Evolutionary conservation across 805 yeast species (phyloP).

Genomic region (Tetrapisispora pingtungensis): DNA sequence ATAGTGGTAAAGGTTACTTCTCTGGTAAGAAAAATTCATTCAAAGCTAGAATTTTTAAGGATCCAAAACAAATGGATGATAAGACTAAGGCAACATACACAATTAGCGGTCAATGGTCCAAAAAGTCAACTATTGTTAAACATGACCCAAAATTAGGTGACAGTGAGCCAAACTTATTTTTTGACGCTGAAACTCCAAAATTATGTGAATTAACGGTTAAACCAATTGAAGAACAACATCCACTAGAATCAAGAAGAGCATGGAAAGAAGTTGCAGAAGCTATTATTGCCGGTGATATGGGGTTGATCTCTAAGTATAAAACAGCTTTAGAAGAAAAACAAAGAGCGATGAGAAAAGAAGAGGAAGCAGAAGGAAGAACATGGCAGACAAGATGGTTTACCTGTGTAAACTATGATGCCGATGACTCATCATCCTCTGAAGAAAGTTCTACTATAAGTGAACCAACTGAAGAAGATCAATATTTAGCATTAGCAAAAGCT

Average conservation of each 20-base stretch:
- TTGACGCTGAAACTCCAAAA: constrained; percentile 44
- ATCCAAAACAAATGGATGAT: constrained; percentile 39
- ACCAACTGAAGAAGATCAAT: constrained; percentile 27
- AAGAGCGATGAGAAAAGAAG: constrained; percentile 70
- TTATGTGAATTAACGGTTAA: constrained; percentile 60
- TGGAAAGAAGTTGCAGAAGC: constrained; percentile 90
- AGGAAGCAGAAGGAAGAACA: constrained; percentile 46
- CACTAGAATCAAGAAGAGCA: constrained; percentile 76
- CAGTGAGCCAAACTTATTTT: constrained; percentile 31
- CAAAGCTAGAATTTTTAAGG: constrained; percentile 70
- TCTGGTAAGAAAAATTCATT: constrained; percentile 89
- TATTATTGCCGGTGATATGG: constrained; percentile 63
- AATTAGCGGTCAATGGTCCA: constrained; percentile 90
- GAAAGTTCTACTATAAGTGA: constrained; percentile 3
- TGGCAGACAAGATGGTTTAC: constrained; percentile 87
- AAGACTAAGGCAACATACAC: constrained; percentile 62
- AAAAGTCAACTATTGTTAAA: constrained; percentile 50
- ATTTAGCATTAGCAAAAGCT: constrained; percentile 34
- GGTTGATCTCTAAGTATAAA: constrained; percentile 65
- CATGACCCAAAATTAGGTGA: constrained; percentile 31
- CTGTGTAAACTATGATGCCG: constrained; percentile 32
- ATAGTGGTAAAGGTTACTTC: constrained; percentile 88
- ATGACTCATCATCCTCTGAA: not conserved
- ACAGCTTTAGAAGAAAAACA: constrained; percentile 73
- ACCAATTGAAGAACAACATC: constrained; percentile 72